These are phyloP conservation scores for Pichia cephalocereana DNA, from an alignment of 805 yeast species.

Conservation along the genomic window DNA sequence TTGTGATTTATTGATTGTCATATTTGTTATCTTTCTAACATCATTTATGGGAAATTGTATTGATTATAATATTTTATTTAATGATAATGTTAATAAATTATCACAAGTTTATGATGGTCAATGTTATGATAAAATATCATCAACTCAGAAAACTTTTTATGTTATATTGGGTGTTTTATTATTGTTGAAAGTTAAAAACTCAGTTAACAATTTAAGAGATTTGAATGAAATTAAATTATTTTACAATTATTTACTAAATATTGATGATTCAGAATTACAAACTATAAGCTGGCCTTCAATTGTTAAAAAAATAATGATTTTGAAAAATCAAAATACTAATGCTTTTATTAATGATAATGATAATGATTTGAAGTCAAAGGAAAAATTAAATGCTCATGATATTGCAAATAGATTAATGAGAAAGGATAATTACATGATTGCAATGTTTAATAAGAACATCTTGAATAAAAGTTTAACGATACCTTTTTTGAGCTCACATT, in stretches of 20 bases:
- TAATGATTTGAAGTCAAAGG: constrained; percentile 58
- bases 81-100: constrained; percentile 26
- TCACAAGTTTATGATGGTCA: constrained; percentile 35
- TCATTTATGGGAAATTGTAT: constrained; percentile 78
- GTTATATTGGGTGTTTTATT: constrained; percentile 53
- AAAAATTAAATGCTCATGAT: constrained; percentile 81
- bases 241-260: constrained; percentile 59
- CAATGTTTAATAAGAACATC: constrained; percentile 71
- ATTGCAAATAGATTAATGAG: constrained; percentile 95
- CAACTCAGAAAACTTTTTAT: constrained; percentile 47
- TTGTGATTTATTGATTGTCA: constrained; percentile 62
- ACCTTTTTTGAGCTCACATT: constrained; percentile 21
- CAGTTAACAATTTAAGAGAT: constrained; percentile 54
- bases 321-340: constrained; percentile 80
- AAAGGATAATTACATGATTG: constrained; percentile 87
- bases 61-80: constrained; percentile 37
- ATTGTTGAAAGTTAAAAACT: constrained; percentile 41
- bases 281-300: constrained; percentile 90
- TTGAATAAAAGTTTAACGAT: constrained; percentile 54
- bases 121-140: constrained; percentile 40
- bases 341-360: constrained; percentile 37
- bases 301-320: constrained; percentile 60
- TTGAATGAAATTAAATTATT: constrained; percentile 69
- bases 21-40: constrained; percentile 72
- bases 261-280: constrained; percentile 76